Percentiles rank a stretch among this genome's conserved stretches.
Evolutionary conservation across 257 asterid species (phyloP).

Genomic region (Solanum pimpinellifolium): DNA sequence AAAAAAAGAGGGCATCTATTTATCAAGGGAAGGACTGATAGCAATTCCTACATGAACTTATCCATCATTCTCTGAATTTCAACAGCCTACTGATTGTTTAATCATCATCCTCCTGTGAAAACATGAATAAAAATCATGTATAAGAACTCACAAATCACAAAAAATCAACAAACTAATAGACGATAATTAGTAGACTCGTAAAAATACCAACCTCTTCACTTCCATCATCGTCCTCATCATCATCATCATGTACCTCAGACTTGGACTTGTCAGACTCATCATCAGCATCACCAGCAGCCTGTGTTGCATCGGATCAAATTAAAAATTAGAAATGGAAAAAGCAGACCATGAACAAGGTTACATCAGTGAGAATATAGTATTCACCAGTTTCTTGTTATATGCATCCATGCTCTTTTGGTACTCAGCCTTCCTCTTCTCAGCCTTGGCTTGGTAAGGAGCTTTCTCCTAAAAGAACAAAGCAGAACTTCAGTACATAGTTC

Average conservation of each 20-base stretch:
- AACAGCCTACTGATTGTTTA: not conserved
- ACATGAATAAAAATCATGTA: not conserved
- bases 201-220: slow-evolving; percentile 9
- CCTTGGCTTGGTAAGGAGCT: slow-evolving; percentile 62
- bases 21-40: not conserved
- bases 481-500: not conserved
- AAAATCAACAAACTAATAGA: not conserved
- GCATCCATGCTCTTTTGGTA: slow-evolving; percentile 62
- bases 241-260: slow-evolving; percentile 24
- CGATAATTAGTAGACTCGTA: too few species aligned
- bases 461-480: slow-evolving; percentile 31
- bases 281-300: slow-evolving; percentile 6
- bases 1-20: not conserved
- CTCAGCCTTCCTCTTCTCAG: slow-evolving; percentile 67
- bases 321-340: not conserved
- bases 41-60: not conserved
- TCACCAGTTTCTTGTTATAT: slow-evolving; percentile 54
- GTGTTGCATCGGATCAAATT: not conserved
- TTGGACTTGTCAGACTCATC: slow-evolving; percentile 22
- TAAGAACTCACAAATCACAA: not conserved
- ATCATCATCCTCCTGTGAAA: slow-evolving; percentile 7
- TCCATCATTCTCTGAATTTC: not conserved
- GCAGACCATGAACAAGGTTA: too few species aligned
- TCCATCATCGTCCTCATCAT: slow-evolving; percentile 13
- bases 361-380: not conserved